These are phyloP conservation scores for Alternaria solani DNA, from an alignment of 2,329 filamentous ascomycete species.

Conservation along the genomic window DNA sequence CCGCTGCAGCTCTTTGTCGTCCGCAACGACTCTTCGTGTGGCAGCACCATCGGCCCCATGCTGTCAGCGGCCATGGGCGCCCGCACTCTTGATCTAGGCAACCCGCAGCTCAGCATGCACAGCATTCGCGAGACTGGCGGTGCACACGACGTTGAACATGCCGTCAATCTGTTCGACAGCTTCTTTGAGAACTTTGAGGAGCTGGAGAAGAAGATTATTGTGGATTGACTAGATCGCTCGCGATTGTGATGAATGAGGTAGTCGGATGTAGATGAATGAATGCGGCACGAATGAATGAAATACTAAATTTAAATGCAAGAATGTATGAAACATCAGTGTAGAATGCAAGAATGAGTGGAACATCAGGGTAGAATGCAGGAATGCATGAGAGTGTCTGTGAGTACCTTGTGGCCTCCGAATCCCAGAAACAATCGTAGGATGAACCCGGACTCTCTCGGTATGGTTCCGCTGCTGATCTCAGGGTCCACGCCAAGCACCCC, in stretches of 20 bases:
- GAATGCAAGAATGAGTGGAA: too few relatives aligned
- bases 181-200: conserved; percentile 88
- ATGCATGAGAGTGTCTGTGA: not conserved
- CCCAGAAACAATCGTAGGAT: not conserved
- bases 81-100: conserved; percentile 89
- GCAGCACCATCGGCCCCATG: conserved; percentile 98
- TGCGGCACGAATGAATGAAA: conserved; percentile 5
- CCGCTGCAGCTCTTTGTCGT: conserved; percentile 96
- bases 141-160: conserved; percentile 84
- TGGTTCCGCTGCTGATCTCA: conserved; percentile 19
- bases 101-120: conserved; percentile 96
- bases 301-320: too few relatives aligned
- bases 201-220: conserved; percentile 80
- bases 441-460: conserved; percentile 9
- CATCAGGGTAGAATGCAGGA: not conserved
- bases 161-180: conserved; percentile 82
- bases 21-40: conserved; percentile 92
- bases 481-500: conserved; percentile 42
- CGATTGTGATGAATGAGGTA: conserved; percentile 28
- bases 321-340: too few relatives aligned
- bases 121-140: conserved; percentile 94
- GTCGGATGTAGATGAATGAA: conserved; percentile 15
- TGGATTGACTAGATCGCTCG: conserved; percentile 67
- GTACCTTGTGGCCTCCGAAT: conserved; percentile 1
- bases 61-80: conserved; percentile 85